These are phyloP conservation scores for Ogataea nakhonphanomensis DNA, from an alignment of 805 yeast genomes.

Conservation along the genomic window DNA sequence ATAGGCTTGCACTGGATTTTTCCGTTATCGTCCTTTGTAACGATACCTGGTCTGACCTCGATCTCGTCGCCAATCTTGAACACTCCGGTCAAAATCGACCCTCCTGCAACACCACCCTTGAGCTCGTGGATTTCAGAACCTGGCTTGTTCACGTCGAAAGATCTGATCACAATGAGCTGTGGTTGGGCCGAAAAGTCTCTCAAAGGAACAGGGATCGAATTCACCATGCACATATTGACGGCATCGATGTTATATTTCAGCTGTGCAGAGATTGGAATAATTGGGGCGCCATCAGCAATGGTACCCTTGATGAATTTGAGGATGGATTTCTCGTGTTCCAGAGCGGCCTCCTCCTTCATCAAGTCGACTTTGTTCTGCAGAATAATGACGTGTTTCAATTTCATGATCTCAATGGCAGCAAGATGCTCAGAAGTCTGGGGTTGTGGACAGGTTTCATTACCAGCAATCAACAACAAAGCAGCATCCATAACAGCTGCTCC, in stretches of 20 bases:
- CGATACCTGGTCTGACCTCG: slow-evolving; percentile 99
- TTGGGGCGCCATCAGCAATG: slow-evolving; percentile 98
- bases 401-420: slow-evolving; percentile 99
- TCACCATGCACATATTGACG: slow-evolving; percentile 93
- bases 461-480: slow-evolving; percentile 91
- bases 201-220: slow-evolving; percentile 92
- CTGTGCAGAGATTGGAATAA: slow-evolving; percentile 98
- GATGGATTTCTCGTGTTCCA: slow-evolving; percentile 92
- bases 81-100: slow-evolving; percentile 95
- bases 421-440: slow-evolving; percentile 99
- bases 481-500: slow-evolving; percentile 99
- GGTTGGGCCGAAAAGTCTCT: slow-evolving; percentile 95
- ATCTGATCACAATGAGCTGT: slow-evolving; percentile 92
- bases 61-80: slow-evolving; percentile 96
- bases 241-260: slow-evolving; percentile 98
- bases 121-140: slow-evolving; percentile 96
- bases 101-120: slow-evolving; percentile 99
- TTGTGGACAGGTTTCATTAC: slow-evolving; percentile 99
- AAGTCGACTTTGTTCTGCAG: slow-evolving; percentile 97
- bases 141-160: slow-evolving; percentile 98
- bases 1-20: slow-evolving; percentile 95
- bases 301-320: slow-evolving; percentile 94
- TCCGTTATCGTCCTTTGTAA: slow-evolving; percentile 84
- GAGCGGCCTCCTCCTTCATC: slow-evolving; percentile 95
- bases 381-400: slow-evolving; percentile 91